phyloP scores from a whole-genome alignment of 352 stramenopile species.

The Paralagenidium karlingii region DNA sequence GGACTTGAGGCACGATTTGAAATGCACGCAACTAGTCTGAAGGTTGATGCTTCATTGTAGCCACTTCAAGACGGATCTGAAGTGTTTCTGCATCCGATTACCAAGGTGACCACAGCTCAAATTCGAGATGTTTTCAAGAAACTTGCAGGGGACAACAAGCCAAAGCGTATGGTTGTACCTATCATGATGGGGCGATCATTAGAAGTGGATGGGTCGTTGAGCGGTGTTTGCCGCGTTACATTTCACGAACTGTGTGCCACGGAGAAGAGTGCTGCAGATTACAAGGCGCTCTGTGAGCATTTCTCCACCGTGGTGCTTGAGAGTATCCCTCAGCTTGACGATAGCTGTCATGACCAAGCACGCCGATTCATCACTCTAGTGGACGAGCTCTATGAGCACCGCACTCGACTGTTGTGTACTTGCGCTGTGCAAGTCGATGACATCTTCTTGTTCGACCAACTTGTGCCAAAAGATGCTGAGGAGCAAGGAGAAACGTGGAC shows the following conservation, averaged over 20 bases:
- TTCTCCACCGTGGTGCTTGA: constrained; percentile 86
- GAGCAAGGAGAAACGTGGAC: constrained; percentile 12
- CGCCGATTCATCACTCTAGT: constrained; percentile 97
- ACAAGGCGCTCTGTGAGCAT: constrained; percentile 82
- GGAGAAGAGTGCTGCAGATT: constrained; percentile 91
- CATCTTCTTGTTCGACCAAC: constrained; percentile 67
- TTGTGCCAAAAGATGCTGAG: constrained; percentile 14
- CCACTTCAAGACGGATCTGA: constrained; percentile 58
- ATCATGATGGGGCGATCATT: constrained; percentile 68
- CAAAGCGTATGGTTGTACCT: constrained; percentile 27
- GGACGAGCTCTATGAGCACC: constrained; percentile 96
- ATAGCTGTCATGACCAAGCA: constrained; percentile 82
- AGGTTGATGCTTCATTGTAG: constrained; percentile 81
- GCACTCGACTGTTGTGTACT: constrained; percentile 40
- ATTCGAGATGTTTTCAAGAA: constrained; percentile 57
- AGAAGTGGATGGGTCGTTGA: constrained; percentile 45
- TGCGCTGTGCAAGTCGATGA: constrained; percentile 19
- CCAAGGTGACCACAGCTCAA: constrained; percentile 21
- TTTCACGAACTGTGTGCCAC: constrained; percentile 94
- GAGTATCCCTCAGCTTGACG: constrained; percentile 81
- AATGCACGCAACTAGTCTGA: no score
- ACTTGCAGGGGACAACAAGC: constrained; percentile 18
- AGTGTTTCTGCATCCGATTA: constrained; percentile 53
- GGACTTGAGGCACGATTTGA: no score
- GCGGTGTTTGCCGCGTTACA: constrained; percentile 77